Evolutionary conservation across 1,139 yeast genomes (phyloP).

Genomic region (Blastobotrys buckinghamii): DNA sequence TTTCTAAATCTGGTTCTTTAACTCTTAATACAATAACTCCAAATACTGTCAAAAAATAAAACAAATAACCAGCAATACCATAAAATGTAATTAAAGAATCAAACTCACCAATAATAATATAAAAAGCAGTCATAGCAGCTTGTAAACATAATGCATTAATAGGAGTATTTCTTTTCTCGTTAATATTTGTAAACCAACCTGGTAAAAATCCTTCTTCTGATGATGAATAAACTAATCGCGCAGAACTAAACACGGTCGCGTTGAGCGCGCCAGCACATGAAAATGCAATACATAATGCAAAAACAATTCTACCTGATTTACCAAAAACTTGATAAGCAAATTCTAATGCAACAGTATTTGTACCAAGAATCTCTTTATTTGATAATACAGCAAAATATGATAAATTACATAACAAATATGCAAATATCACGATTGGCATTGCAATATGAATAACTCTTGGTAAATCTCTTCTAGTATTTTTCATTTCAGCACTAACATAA

Average conservation of each 20-base stretch:
- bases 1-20: slow-evolving; percentile 32
- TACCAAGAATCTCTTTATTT: slow-evolving; percentile 28
- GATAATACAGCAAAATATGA: slow-evolving; percentile 37
- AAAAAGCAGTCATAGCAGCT: slow-evolving; percentile 29
- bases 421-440: slow-evolving; percentile 37
- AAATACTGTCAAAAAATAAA: slow-evolving; percentile 36
- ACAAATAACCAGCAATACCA: slow-evolving; percentile 39
- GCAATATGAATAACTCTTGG: slow-evolving; percentile 38
- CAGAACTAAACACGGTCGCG: slow-evolving; percentile 37
- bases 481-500: slow-evolving; percentile 39
- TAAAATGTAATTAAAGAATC: slow-evolving; percentile 34
- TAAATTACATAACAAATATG: slow-evolving; percentile 35
- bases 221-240: slow-evolving; percentile 35
- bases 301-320: slow-evolving; percentile 28
- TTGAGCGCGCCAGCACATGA: slow-evolving; percentile 40
- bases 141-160: slow-evolving; percentile 35
- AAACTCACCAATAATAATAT: slow-evolving; percentile 36
- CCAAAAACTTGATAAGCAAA: slow-evolving; percentile 33
- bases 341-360: slow-evolving; percentile 36
- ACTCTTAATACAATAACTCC: slow-evolving; percentile 36
- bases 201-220: slow-evolving; percentile 37
- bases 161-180: slow-evolving; percentile 31
- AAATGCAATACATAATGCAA: slow-evolving; percentile 34
- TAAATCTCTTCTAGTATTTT: slow-evolving; percentile 33
- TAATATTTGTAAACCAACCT: slow-evolving; percentile 25